Evolutionary conservation across 805 yeast species (phyloP), one percentile per base, ranked within the genome.

Genomic region (Saturnispora sekii): DNA sequence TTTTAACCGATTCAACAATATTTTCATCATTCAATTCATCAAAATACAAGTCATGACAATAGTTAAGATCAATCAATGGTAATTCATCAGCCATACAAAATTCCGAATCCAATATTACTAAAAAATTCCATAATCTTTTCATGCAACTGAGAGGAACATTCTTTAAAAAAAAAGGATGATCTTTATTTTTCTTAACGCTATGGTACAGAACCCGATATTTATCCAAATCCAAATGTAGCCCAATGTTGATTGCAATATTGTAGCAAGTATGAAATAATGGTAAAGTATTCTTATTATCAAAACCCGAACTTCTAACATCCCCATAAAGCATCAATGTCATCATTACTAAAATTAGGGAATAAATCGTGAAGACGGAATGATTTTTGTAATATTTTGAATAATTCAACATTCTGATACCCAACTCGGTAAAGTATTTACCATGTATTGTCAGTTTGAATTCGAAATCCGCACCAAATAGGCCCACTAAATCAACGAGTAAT

Each of bases 91-190:
- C 12, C 14, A 43, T 26, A 5, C 41, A 48, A 38, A 42, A 52
- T 7, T 18, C 26, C 1, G 50, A 42, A 45, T 54, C 58, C 8
- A 37, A 17, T 6, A 21, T 14, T 10, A 48, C 26, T 8, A 53
- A 29, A 41, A 49, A 38, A 37, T 52, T 51, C 58, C 58, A 53
- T 18, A 54, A 38, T 16, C 15, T 8, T 38, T 47, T 53, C 7
- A 33, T 10, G 9, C 38, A 29, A 3, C 35, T 38, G 1, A 18
- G 4, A 7, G 49, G 29, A 21, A 50, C 40, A 9, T 50, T 43
- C 5, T 31, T 35, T 3, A 37, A 30, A 41, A 44, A 46, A 5
- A 28, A 18, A 4, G 14, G 11, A 3, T 21, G 10, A 4, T 18
- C 18, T 35, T 35, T 31, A 15, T 12, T 8, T 8, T 21, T 21